A percentile compares a stretch with the other conserved stretches of the same genome.
Conservation (phyloP, 2,329 filamentous ascomycete species). For the Chalaropsis thielavioides region DNA sequence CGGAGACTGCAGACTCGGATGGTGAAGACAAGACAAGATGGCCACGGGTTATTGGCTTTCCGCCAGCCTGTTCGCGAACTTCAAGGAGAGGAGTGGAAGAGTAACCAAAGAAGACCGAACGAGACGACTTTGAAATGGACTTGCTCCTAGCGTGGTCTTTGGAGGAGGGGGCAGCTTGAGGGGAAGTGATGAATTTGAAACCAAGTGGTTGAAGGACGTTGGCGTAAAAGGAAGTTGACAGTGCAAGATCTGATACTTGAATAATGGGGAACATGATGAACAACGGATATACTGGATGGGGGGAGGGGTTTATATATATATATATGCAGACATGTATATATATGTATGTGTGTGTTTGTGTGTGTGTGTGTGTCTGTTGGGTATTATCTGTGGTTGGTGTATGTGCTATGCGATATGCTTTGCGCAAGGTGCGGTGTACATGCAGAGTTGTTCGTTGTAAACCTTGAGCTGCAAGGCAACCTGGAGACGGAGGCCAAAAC, state of each 20-base stretch:
- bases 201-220: conserved; percentile 64
- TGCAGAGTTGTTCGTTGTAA: background rate
- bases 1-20: conserved; percentile 2
- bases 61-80: background rate
- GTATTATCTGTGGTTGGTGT: background rate
- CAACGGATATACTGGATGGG: conserved; percentile 14
- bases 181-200: conserved; percentile 41
- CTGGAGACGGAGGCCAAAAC: background rate
- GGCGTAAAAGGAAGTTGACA: conserved; percentile 72
- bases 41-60: conserved; percentile 4
- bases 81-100: conserved; percentile 8
- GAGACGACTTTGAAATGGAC: background rate
- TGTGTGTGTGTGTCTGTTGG: background rate
- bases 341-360: background rate
- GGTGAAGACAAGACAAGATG: conserved; percentile 8
- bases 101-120: conserved; percentile 7
- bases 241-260: conserved; percentile 61
- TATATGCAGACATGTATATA: background rate
- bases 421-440: conserved; percentile 14
- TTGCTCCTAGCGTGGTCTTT: conserved; percentile 2
- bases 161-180: background rate
- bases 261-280: conserved; percentile 35
- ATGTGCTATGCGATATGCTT: background rate
- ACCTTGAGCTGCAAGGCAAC: background rate
- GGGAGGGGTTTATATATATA: conserved; percentile 7